Conservation (phyloP, 805 yeast species). For the Zygosaccharomyces kombuchaensis region DNA sequence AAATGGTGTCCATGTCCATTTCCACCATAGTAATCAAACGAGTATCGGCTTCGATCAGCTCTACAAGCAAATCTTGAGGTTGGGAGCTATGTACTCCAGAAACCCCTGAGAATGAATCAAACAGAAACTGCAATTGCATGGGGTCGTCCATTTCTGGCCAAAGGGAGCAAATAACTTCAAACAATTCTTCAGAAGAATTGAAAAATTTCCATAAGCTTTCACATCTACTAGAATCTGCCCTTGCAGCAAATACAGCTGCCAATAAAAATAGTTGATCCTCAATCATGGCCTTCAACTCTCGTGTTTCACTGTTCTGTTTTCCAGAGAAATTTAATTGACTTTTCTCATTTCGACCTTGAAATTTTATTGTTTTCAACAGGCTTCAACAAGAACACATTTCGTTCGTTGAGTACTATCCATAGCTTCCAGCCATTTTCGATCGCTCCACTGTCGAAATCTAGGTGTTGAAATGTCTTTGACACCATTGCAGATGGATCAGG, state of each 20-base stretch:
- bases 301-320: neutral
- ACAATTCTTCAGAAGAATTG: constrained; percentile 15
- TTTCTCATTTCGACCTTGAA: neutral
- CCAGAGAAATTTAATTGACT: neutral
- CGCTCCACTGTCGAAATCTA: neutral
- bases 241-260: constrained; percentile 25
- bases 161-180: constrained; percentile 24
- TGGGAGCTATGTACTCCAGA: neutral
- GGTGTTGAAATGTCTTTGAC: constrained; percentile 8
- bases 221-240: constrained; percentile 18
- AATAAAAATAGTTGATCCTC: constrained; percentile 25
- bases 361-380: neutral
- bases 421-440: neutral
- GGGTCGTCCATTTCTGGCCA: constrained; percentile 35
- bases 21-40: constrained; percentile 25
- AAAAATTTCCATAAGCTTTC: constrained; percentile 7
- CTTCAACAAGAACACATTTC: neutral
- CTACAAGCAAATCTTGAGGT: constrained; percentile 32
- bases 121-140: constrained; percentile 14
- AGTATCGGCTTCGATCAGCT: constrained; percentile 17
- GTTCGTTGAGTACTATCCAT: neutral
- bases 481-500: constrained; percentile 17
- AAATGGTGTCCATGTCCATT: constrained; percentile 16
- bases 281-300: constrained; percentile 8
- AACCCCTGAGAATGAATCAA: neutral